phyloP scores from a whole-genome alignment of 2,329 filamentous ascomycete species.

The Diaporthe helianthi region DNA sequence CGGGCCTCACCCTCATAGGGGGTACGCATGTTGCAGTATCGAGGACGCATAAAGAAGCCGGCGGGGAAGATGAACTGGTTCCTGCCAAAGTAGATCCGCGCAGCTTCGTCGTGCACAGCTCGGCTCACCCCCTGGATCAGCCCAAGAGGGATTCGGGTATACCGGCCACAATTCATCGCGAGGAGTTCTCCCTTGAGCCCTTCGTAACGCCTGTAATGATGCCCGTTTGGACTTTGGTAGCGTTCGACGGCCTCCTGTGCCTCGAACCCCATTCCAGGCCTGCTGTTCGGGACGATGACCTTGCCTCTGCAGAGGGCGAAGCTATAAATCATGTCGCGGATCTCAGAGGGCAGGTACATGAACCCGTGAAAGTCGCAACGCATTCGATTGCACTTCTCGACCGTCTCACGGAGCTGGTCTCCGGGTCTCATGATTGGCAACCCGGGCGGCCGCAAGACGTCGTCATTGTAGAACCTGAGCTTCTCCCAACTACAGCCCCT shows the following conservation, averaged over 20 bases:
- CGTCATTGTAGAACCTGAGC: neutral
- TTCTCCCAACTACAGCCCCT: neutral
- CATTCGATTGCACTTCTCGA: neutral
- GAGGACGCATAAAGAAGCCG: neutral
- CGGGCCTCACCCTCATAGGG: too few relatives aligned
- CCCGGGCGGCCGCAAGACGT: too few relatives aligned
- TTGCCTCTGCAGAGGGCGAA: slow-evolving; percentile 3
- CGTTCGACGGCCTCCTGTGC: neutral
- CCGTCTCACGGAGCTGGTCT: neutral
- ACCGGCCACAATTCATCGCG: neutral
- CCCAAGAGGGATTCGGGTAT: neutral
- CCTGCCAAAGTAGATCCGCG: slow-evolving; percentile 1
- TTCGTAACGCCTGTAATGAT: slow-evolving; percentile 1
- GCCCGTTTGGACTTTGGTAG: neutral
- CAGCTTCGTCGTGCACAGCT: slow-evolving; percentile 17
- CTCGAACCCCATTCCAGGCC: neutral
- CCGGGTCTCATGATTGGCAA: neutral
- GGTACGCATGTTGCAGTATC: neutral
- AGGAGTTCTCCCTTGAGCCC: neutral
- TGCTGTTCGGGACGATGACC: slow-evolving; percentile 6
- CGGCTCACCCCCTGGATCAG: slow-evolving; percentile 27
- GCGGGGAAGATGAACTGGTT: slow-evolving; percentile 28
- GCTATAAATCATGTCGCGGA: slow-evolving; percentile 25
- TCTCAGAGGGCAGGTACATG: slow-evolving; percentile 21
- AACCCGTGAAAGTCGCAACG: slow-evolving; percentile 24